These are phyloP conservation scores for Mucor sp. DNA, from an alignment of 371 early-diverging fungal genomes.

Conservation along the genomic window DNA sequence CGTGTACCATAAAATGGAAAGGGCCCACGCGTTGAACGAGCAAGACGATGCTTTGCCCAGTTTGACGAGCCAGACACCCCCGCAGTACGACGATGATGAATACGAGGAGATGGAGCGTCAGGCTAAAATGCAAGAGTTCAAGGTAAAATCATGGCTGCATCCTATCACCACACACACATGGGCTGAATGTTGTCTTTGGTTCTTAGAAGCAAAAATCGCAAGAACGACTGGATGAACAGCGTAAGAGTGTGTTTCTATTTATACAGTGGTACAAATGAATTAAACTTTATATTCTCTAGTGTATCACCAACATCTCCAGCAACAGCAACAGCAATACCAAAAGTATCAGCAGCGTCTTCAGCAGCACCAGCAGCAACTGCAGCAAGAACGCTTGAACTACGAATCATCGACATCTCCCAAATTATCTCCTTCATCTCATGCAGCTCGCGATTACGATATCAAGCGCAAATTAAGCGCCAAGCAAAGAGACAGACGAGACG, in stretches of 20 bases:
- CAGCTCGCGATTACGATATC: slow-evolving; percentile 52
- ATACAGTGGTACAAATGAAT: slow-evolving; percentile 5
- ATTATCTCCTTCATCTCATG: slow-evolving; percentile 26
- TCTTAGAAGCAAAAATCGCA: slow-evolving; percentile 7
- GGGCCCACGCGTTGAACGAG: slow-evolving; percentile 43
- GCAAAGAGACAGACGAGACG: slow-evolving; percentile 54
- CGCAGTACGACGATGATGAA: slow-evolving; percentile 9
- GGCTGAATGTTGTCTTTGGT: background rate
- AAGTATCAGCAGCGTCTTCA: slow-evolving; percentile 15
- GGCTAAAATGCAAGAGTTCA: background rate
- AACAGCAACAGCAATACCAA: slow-evolving; percentile 22
- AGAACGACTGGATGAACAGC: slow-evolving; percentile 15
- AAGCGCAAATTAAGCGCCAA: slow-evolving; percentile 49
- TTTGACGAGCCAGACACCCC: background rate
- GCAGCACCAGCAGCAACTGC: slow-evolving; percentile 10
- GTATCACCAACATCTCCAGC: slow-evolving; percentile 24
- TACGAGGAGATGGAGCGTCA: background rate
- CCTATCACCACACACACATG: no score
- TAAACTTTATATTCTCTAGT: slow-evolving; percentile 10
- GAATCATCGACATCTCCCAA: slow-evolving; percentile 2
- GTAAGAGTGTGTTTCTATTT: background rate
- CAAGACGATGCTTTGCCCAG: background rate
- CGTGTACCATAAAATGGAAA: slow-evolving; percentile 91
- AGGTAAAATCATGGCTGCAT: background rate
- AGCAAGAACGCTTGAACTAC: slow-evolving; percentile 13